Evolutionary conservation across 2,329 filamentous ascomycete genomes (phyloP), one percentile per base, ranked within the genome.

Genomic region (Fusarium sp.): DNA sequence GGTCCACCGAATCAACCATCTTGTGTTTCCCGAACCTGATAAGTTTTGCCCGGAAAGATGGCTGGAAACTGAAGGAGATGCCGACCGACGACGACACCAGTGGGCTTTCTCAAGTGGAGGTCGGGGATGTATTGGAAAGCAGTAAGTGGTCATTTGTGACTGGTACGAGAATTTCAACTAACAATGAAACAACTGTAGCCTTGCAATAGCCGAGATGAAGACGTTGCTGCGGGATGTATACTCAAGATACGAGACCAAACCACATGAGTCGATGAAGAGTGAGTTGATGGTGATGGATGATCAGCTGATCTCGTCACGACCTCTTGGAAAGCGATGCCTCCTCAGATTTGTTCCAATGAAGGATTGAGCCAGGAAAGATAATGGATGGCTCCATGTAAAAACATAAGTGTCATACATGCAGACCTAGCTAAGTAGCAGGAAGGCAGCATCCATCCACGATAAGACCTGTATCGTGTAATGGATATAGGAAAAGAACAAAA

Each of bases 41-140:
- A 80, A 79, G 8, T 98, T 94, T 76, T 84, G 90, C 52, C 94
- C 94, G 0, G 92, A 95, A 59, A 86, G 95, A 71, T 98, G 94
- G 94, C 87, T 97, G 69, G 88, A 86, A 18, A 84, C 86, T 11
- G 86, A 90, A 46, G 93, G 92, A 4, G 93, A 95, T 72, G 85
- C 91, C 62, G 91, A 95, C 73, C 83, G 88, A 60, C 87, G 87
- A 70, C 81, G 87, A 44, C 74, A 88, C 10, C 87, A 90, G 73
- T 91, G 91, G 81, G 86, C 90, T 0, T 91, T 92, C 80, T 85
- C 88, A 9, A 86, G 83, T 49, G 90, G 90, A 7, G 89, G 88
- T 1, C 81, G 90, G 70, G 89, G 89, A 1, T 92, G 90, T 65
- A 85, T 89, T 25, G 89, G 89, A 6, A 89, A 88, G 72, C 88